Conservation (phyloP, 345 rosid species). For the Eucalyptus erythrocorys region DNA sequence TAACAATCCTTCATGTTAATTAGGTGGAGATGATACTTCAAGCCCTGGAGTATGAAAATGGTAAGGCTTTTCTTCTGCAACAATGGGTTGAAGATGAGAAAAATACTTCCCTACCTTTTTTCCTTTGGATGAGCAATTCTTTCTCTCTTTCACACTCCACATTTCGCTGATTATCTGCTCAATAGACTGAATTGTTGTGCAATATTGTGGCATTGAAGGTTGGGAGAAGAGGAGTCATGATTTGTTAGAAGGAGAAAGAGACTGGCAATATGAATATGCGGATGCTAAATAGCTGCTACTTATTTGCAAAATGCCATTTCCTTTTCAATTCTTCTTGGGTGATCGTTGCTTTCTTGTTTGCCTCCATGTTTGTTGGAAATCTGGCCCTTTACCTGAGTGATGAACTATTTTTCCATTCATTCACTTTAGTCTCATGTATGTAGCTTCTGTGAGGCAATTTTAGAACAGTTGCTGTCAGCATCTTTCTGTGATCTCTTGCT, state of each 20-base stretch:
- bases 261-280: neutral
- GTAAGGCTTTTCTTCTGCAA: constrained; percentile 12
- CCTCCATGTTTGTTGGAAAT: neutral
- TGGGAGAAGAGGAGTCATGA: neutral
- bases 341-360: neutral
- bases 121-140: neutral
- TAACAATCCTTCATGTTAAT: neutral
- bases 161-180: neutral
- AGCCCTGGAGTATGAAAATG: constrained; percentile 89
- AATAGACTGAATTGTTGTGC: neutral
- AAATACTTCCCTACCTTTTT: neutral
- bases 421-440: neutral
- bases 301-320: neutral
- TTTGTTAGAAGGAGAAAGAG: neutral
- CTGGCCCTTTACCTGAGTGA: neutral
- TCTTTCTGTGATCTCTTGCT: neutral
- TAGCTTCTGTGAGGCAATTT: neutral
- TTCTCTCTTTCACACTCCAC: neutral
- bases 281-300: neutral
- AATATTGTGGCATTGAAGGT: neutral
- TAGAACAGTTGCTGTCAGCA: neutral
- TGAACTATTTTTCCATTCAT: neutral
- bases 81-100: neutral
- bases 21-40: constrained; percentile 97
- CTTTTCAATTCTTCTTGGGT: neutral